These are phyloP conservation scores for Xanthoceras sorbifolium DNA, from an alignment of 345 rosid species.

Conservation along the genomic window DNA sequence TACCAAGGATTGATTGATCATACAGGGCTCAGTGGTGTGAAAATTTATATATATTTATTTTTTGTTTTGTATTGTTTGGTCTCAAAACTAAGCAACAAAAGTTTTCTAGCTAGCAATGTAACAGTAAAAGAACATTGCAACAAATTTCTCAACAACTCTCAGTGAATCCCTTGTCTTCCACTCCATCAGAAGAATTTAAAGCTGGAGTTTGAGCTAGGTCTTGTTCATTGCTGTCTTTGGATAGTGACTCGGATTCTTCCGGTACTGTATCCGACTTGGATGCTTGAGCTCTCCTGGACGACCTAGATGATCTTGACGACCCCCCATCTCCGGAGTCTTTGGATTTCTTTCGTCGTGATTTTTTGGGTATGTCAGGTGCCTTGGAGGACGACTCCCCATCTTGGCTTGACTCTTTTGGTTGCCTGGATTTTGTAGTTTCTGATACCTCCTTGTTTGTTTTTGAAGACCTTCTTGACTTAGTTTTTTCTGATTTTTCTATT, in stretches of 20 bases:
- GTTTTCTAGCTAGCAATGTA: constrained; percentile 29
- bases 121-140: neutral
- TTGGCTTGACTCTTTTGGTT: constrained; percentile 27
- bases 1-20: constrained; percentile 13
- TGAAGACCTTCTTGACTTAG: constrained; percentile 50
- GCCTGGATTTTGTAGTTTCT: constrained; percentile 26
- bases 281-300: constrained; percentile 27
- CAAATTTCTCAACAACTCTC: constrained; percentile 23
- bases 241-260: constrained; percentile 44
- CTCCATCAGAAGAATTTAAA: constrained; percentile 23
- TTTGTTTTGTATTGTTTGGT: neutral
- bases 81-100: constrained; percentile 23
- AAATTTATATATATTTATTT: neutral
- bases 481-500: constrained; percentile 49
- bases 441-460: constrained; percentile 27
- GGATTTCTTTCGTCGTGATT: constrained; percentile 50
- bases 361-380: constrained; percentile 41
- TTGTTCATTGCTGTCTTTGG: constrained; percentile 21
- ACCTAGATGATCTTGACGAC: constrained; percentile 34
- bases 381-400: constrained; percentile 26
- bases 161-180: constrained; percentile 11
- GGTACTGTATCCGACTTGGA: constrained; percentile 32
- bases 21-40: neutral
- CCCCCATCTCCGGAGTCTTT: constrained; percentile 40
- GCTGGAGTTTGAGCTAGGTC: constrained; percentile 14